Percentiles rank a stretch among this genome's conserved stretches.
phyloP scores from a whole-genome alignment of 768 basidiomycete species.

The Chalciporus piperatus region DNA sequence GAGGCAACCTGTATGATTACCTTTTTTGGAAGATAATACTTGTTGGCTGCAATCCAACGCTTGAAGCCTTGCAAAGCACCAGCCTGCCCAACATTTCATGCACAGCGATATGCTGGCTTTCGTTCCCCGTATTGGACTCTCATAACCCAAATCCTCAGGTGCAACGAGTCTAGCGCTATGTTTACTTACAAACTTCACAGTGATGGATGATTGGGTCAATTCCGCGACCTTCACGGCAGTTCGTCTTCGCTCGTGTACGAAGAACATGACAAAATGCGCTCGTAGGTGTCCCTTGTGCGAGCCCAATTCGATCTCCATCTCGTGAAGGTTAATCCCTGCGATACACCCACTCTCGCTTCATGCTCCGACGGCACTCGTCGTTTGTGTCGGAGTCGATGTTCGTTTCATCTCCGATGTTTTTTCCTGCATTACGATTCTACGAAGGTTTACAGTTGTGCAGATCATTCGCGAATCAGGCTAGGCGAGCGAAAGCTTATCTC shows the following conservation, averaged over 20 bases:
- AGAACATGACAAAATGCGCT: background rate
- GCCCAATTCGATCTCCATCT: background rate
- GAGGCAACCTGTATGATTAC: conserved; percentile 1
- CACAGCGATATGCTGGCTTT: background rate
- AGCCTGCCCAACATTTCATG: no score
- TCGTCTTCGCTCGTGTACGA: background rate
- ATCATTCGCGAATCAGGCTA: conserved; percentile 23
- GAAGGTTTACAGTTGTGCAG: conserved; percentile 26
- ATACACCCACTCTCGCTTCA: background rate
- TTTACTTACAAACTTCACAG: background rate
- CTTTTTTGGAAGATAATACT: conserved; percentile 11
- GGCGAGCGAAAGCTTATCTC: conserved; percentile 8
- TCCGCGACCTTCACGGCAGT: background rate
- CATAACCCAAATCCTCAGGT: background rate
- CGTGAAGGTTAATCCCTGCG: background rate
- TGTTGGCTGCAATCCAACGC: no score
- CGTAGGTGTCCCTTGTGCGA: background rate
- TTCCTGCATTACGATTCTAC: background rate
- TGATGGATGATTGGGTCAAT: background rate
- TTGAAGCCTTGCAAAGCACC: no score
- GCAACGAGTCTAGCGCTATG: background rate
- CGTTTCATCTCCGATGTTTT: conserved; percentile 28
- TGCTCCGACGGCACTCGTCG: background rate
- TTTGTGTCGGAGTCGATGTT: conserved; percentile 22
- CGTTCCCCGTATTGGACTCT: background rate